These are phyloP conservation scores for Aspergillus brasiliensis DNA, from an alignment of 2,329 filamentous ascomycete genomes.

Conservation along the genomic window DNA sequence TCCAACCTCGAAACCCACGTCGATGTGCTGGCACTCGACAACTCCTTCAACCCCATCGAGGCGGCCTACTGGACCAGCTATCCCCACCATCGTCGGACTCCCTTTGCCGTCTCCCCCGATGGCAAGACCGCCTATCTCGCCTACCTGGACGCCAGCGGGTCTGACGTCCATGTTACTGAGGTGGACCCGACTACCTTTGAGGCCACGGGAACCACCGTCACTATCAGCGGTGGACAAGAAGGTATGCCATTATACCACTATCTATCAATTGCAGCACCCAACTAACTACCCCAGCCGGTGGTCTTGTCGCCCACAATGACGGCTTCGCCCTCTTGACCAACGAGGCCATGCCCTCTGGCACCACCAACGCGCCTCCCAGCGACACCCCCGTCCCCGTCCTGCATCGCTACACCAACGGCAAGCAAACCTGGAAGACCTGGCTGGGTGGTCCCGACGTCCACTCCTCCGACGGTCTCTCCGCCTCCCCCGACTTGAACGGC, in stretches of 20 bases:
- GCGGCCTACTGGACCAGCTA: conserved; percentile 63
- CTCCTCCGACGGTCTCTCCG: conserved; percentile 48
- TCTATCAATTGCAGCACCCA: background rate
- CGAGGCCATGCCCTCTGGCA: conserved; percentile 54
- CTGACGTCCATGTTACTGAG: conserved; percentile 60
- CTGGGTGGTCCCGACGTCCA: conserved; percentile 61
- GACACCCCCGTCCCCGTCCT: conserved; percentile 57
- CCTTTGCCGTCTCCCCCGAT: conserved; percentile 64
- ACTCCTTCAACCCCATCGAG: conserved; percentile 60
- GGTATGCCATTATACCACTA: conserved; percentile 19
- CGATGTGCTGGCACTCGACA: conserved; percentile 51
- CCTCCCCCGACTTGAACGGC: conserved; percentile 63
- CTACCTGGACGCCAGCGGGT: conserved; percentile 60
- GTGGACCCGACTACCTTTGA: conserved; percentile 58
- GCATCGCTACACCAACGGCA: conserved; percentile 60
- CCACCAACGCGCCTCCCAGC: conserved; percentile 52
- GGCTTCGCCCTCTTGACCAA: conserved; percentile 66
- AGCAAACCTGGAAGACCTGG: conserved; percentile 61
- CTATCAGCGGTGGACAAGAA: conserved; percentile 58
- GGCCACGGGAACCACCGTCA: conserved; percentile 55
- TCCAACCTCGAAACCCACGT: conserved; percentile 42
- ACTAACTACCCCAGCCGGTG: conserved; percentile 48
- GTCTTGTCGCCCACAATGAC: conserved; percentile 63
- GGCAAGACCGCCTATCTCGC: conserved; percentile 62
- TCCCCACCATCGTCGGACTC: conserved; percentile 63